phyloP scores from a whole-genome alignment of 2,329 filamentous ascomycete genomes.

The Ilyonectria sp. region DNA sequence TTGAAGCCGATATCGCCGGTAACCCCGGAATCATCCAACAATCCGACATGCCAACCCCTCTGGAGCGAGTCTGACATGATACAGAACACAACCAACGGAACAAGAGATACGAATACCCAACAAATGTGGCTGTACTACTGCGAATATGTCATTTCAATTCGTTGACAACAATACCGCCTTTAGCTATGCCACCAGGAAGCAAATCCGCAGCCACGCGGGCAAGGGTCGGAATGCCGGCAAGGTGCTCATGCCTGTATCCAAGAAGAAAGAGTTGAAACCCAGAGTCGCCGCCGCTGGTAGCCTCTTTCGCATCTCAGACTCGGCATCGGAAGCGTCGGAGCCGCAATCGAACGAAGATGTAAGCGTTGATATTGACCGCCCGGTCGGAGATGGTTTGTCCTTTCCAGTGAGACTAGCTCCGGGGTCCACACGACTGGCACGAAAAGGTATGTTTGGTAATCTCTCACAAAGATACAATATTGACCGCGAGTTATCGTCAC shows the following conservation, averaged over 20 bases:
- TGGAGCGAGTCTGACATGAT: no score
- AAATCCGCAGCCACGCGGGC: conserved; percentile 32
- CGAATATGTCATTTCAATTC: conserved; percentile 29
- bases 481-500: no score
- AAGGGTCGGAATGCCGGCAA: conserved; percentile 33
- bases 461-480: no score
- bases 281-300: neutral
- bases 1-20: no score
- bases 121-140: no score
- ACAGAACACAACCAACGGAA: no score
- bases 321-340: conserved; percentile 1
- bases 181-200: conserved; percentile 21
- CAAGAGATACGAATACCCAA: no score
- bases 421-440: conserved; percentile 16
- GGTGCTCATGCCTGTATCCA: conserved; percentile 21
- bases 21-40: no score
- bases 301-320: neutral
- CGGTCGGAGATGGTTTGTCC: conserved; percentile 18
- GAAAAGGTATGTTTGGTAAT: conserved; percentile 19
- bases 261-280: conserved; percentile 13
- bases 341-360: neutral
- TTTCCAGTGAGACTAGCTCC: conserved; percentile 18
- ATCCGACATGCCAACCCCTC: no score
- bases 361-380: conserved; percentile 15
- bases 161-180: conserved; percentile 25